Percentiles rank a stretch among this genome's conserved stretches.
Conservation (phyloP, 345 rosid genomes). For the Sisymbrium altissimum region DNA sequence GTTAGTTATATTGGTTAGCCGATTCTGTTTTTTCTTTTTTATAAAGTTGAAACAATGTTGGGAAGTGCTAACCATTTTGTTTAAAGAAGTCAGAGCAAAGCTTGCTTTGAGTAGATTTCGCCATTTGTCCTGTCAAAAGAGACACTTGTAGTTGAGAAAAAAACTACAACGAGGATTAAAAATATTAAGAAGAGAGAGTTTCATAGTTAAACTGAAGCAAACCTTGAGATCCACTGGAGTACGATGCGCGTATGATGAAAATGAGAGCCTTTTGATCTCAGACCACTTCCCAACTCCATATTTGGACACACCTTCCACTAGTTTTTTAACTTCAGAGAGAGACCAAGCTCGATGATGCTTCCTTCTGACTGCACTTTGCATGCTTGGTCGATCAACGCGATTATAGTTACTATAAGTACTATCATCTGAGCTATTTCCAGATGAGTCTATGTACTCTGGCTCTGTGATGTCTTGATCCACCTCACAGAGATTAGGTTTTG, state of each 20-base stretch:
- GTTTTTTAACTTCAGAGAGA: conserved; percentile 74
- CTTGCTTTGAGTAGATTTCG: conserved; percentile 86
- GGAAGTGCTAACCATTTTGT: conserved; percentile 50
- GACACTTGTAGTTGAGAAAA: background rate
- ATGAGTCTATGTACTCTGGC: conserved; percentile 40
- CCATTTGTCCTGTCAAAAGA: conserved; percentile 78
- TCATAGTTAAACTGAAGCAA: conserved; percentile 1
- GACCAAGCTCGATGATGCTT: conserved; percentile 98
- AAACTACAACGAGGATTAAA: background rate
- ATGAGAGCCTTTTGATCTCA: conserved; percentile 76
- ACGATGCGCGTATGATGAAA: conserved; percentile 69
- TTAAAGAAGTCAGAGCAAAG: conserved; percentile 55
- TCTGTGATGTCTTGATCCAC: conserved; percentile 36
- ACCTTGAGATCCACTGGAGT: conserved; percentile 98
- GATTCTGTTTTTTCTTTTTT: no score
- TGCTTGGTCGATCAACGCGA: conserved; percentile 40
- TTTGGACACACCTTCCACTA: conserved; percentile 82
- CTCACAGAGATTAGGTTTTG: conserved; percentile 25
- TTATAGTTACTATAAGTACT: background rate
- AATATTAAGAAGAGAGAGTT: background rate
- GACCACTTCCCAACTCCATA: conserved; percentile 97
- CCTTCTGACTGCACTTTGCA: conserved; percentile 65
- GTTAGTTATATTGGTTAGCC: background rate
- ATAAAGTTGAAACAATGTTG: background rate
- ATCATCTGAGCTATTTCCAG: conserved; percentile 47